Percentiles rank a stretch among this genome's conserved stretches.
phyloP scores from a whole-genome alignment of 2,329 filamentous ascomycete species.

The Penicillium expansum region DNA sequence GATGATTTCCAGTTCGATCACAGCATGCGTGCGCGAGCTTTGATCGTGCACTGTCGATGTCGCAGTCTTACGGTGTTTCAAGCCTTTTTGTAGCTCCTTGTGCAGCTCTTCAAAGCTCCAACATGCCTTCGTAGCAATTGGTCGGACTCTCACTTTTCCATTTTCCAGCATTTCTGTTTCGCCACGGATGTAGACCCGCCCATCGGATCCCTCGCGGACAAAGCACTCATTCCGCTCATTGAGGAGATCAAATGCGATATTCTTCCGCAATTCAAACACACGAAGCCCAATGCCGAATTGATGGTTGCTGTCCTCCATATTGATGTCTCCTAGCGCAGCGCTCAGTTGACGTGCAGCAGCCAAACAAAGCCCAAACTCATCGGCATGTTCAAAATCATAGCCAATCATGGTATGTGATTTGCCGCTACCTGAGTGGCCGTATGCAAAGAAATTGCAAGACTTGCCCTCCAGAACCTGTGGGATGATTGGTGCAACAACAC shows the following conservation, averaged over 20 bases:
- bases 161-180: slow-evolving; percentile 42
- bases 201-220: slow-evolving; percentile 44
- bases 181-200: slow-evolving; percentile 43
- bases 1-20: slow-evolving; percentile 46
- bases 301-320: slow-evolving; percentile 8
- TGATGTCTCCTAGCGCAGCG: slow-evolving; percentile 25
- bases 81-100: slow-evolving; percentile 27
- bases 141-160: slow-evolving; percentile 44
- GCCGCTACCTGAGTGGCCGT: slow-evolving; percentile 45
- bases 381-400: slow-evolving; percentile 38
- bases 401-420: slow-evolving; percentile 47
- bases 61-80: slow-evolving; percentile 35
- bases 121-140: slow-evolving; percentile 31
- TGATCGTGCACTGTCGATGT: slow-evolving; percentile 45
- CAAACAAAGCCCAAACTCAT: slow-evolving; percentile 40
- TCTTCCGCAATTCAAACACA: slow-evolving; percentile 46
- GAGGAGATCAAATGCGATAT: slow-evolving; percentile 44
- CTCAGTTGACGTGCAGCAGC: slow-evolving; percentile 35
- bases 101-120: slow-evolving; percentile 39
- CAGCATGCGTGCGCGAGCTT: slow-evolving; percentile 47
- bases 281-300: slow-evolving; percentile 32
- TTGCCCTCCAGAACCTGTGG: slow-evolving; percentile 35
- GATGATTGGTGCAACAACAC: slow-evolving; percentile 35
- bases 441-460: slow-evolving; percentile 46
- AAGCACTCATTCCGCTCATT: slow-evolving; percentile 40